Evolutionary conservation across 2,329 filamentous ascomycete genomes (phyloP), one percentile per base, ranked within the genome.

Genomic region (Hortaea werneckii): DNA sequence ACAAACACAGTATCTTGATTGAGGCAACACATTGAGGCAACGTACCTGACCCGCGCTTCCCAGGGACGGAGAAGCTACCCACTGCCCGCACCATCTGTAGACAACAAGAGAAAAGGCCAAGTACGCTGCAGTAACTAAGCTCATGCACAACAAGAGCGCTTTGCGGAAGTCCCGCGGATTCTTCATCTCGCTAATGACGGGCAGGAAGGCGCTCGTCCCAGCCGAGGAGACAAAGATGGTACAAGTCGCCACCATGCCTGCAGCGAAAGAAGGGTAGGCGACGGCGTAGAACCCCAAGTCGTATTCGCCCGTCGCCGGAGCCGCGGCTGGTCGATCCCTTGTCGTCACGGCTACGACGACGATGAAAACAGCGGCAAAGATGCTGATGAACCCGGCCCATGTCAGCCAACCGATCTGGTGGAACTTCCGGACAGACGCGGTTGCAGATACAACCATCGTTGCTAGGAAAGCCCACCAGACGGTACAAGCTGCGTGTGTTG

Each of bases 171-270:
- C 76, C 13, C 67, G 67, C 0, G 79, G 79, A 29, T 71, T 68
- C 37, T 66, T 68, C 78, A 83, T 83, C 64, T 83, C 80, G 0
- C 74, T 76, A 44, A 83, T 82, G 47, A 83, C 76, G 4, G 78
- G 77, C 1, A 83, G 63, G 55, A 82, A 83, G 1, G 77, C 76
- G 0, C 73, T 75, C 0, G 78, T 80, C 12, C 74, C 56, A 0
- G 78, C 75, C 5, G 71, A 73, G 2, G 76, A 77, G 46, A 76
- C 73, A 62, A 82, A 79, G 50, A 83, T 80, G 2, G 75, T 79
- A 1, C 70, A 69, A 0, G 73, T 69, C 35, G 78, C 75, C 0
- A 73, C 74, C 53, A 82, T 79, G 6, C 76, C 79, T 1, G 70
- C 72, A 0, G 74, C 72, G 56, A 83, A 83, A 13, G 67, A 72